Percentiles rank a stretch among this genome's conserved stretches.
Evolutionary conservation across 108 stramenopile species (phyloP).

Genomic region (Cyclostephanos invisitatus): DNA sequence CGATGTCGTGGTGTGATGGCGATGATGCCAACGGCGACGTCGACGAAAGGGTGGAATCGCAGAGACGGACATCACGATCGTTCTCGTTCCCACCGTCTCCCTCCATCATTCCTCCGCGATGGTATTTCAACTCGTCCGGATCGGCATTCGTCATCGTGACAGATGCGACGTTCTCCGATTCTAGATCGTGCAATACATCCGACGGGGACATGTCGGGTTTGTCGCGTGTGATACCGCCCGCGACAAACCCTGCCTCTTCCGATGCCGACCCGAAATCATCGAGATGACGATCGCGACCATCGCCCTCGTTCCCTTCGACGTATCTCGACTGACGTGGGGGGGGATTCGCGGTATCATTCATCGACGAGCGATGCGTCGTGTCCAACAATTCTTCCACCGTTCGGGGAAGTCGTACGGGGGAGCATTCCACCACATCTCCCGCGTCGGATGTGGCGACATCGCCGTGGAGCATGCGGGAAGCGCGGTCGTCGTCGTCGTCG

Average conservation of each 20-base stretch:
- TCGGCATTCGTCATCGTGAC: not conserved
- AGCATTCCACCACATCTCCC: no score
- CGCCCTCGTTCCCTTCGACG: not conserved
- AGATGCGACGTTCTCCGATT: not conserved
- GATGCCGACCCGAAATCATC: no score
- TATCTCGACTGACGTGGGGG: not conserved
- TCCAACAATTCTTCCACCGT: conserved; percentile 1
- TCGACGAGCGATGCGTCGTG: not conserved
- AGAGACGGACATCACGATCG: no score
- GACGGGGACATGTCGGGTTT: not conserved
- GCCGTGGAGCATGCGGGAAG: no score
- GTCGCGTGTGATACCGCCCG: no score
- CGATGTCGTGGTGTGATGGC: not conserved
- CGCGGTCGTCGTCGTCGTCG: no score
- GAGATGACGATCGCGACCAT: not conserved
- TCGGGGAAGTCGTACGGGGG: not conserved
- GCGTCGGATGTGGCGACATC: no score
- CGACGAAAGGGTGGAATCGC: no score
- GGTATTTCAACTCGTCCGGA: no score
- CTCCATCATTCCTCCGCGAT: no score
- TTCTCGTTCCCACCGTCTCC: no score
- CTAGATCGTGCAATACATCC: not conserved
- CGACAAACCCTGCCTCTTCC: no score
- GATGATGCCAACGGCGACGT: not conserved
- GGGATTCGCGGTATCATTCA: not conserved